Conservation (phyloP, 768 basidiomycete species). For the Russula earlei region DNA sequence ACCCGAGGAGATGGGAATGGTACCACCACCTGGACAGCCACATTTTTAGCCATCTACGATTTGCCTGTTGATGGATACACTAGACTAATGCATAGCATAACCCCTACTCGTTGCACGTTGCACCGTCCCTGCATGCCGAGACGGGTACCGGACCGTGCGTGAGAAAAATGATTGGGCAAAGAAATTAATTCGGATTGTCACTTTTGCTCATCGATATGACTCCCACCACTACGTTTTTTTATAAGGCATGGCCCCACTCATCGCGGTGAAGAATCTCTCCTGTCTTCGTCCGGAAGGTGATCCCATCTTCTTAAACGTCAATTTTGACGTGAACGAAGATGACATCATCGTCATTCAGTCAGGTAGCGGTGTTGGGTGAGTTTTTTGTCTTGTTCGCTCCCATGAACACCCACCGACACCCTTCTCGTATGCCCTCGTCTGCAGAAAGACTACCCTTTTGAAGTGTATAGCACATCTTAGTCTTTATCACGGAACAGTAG, state of each 20-base stretch:
- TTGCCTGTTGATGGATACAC: slow-evolving; percentile 9
- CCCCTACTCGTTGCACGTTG: background rate
- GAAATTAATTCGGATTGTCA: no score
- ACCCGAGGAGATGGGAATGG: slow-evolving; percentile 67
- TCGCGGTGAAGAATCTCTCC: slow-evolving; percentile 45
- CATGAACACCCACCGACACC: background rate
- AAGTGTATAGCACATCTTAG: slow-evolving; percentile 80
- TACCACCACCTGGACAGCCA: slow-evolving; percentile 23
- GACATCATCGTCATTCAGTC: slow-evolving; percentile 76
- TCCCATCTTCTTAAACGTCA: slow-evolving; percentile 50
- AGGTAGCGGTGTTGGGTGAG: slow-evolving; percentile 64
- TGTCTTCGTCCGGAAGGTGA: slow-evolving; percentile 40
- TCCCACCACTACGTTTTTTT: background rate
- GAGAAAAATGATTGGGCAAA: background rate
- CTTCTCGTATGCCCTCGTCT: background rate
- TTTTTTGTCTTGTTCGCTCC: slow-evolving; percentile 6
- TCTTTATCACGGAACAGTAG: slow-evolving; percentile 54
- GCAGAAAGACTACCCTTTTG: slow-evolving; percentile 61
- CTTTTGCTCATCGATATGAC: background rate
- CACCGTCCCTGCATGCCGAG: background rate
- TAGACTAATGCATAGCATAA: slow-evolving; percentile 19
- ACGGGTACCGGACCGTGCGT: slow-evolving; percentile 8
- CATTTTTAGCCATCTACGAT: slow-evolving; percentile 12
- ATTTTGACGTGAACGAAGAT: slow-evolving; percentile 54
- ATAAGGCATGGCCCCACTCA: slow-evolving; percentile 25